Base-by-base conservation (phyloP, 2,329 filamentous ascomycete species). In the Talaromyces pinophilus region DNA sequence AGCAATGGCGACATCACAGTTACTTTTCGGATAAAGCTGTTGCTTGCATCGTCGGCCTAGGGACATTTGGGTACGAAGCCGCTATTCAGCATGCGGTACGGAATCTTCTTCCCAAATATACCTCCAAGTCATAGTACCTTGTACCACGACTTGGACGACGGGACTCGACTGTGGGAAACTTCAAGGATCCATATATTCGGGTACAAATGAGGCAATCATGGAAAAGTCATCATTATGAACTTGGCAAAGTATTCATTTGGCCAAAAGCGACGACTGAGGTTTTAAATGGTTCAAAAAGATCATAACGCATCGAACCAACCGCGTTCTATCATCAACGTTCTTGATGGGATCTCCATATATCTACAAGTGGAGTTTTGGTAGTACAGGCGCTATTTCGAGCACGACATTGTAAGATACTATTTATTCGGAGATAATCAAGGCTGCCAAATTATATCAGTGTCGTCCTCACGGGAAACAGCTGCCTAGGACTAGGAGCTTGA, bases 1-100 rank as follows among this genome's bases (percentile, higher is more conserved):
- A 93, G 79, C 72, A 82, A 1, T 93, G 86, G 72, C 82, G 91
- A 63, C 85, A 87, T 70, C 87, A 90, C 69, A 92, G 88, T 69
- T 92, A 90, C 72, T 80, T 93, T 69, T 88, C 86, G 70, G 91
- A 93, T 75, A 93, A 92, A 81, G 91, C 91, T 0, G 84, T 85
- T 30, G 91, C 87, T 0, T 87, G 93, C 8, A 88, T 94, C 66
- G 89, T 88, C 70, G 91, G 91, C 0, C 70, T 93, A 74, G 88
- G 88, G 0, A 82, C 82, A 17, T 87, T 81, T 75, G 87, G 88
- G 44, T 90, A 90, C 71, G 82, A 81, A 63, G 86, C 84, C 30
- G 87, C 87, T 0, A 75, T 90, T 65, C 86, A 89, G 74, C 81
- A 79, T 75, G 79, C 80, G 60, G 76, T 72, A 63, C 70, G 74